Conservation (phyloP, 768 basidiomycete genomes). For the Lactarius indigo region DNA sequence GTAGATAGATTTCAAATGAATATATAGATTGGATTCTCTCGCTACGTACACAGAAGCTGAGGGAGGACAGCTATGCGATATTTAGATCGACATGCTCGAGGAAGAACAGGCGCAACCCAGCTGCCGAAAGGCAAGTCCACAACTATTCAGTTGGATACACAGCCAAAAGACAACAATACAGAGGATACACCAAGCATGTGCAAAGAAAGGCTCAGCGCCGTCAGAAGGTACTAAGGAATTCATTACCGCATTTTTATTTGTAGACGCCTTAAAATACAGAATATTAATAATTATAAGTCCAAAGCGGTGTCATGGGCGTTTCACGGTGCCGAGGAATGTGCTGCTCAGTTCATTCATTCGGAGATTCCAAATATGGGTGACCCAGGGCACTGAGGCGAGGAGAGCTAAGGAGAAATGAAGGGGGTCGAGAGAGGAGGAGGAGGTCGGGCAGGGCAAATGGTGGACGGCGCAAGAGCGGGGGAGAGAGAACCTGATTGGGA, state of each 20-base stretch:
- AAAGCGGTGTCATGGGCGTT: background rate
- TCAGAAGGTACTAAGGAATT: no score
- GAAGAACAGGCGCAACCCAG: background rate
- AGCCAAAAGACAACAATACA: no score
- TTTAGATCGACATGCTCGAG: background rate
- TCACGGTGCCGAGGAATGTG: background rate
- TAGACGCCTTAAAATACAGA: background rate
- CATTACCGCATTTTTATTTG: background rate
- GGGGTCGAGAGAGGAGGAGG: background rate
- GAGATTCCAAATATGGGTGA: background rate
- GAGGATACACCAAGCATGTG: no score
- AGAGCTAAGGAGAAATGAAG: conserved; percentile 1
- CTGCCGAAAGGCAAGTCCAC: background rate
- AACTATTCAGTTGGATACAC: background rate
- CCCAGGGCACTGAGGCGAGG: background rate
- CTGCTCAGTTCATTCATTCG: background rate
- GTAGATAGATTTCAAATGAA: background rate
- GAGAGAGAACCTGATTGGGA: conserved; percentile 15
- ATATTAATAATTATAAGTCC: background rate
- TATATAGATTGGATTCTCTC: background rate
- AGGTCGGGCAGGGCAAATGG: background rate
- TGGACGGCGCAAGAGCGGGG: conserved; percentile 16
- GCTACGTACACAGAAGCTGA: background rate
- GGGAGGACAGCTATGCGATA: background rate
- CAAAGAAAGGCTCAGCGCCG: no score